Conservation (phyloP, 805 yeast genomes). For the Wickerhamomyces canadensis region DNA sequence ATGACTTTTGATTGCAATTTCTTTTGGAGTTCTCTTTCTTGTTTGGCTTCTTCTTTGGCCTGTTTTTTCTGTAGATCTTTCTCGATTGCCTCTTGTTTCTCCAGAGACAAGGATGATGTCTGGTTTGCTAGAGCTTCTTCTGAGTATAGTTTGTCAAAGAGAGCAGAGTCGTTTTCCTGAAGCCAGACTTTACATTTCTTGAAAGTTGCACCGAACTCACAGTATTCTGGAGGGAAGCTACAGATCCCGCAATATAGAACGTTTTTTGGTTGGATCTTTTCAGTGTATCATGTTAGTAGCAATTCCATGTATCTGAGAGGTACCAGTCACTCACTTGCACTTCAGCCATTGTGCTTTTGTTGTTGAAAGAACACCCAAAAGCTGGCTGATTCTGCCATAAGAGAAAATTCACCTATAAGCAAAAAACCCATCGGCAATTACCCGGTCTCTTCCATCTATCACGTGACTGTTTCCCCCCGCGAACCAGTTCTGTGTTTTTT, state of each 20-base stretch:
- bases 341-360: no score
- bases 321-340: no score
- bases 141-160: slow-evolving; percentile 56
- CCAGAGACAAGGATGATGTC: slow-evolving; percentile 58
- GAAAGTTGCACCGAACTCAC: slow-evolving; percentile 83
- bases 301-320: no score
- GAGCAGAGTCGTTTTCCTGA: slow-evolving; percentile 47
- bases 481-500: no score
- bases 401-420: no score
- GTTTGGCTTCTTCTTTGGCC: slow-evolving; percentile 78
- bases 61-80: slow-evolving; percentile 81
- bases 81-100: slow-evolving; percentile 76
- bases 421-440: no score
- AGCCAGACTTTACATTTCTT: slow-evolving; percentile 86
- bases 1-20: slow-evolving; percentile 74
- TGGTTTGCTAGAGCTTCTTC: slow-evolving; percentile 52
- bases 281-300: no score
- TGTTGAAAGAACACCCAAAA: no score
- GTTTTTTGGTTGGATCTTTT: slow-evolving; percentile 3
- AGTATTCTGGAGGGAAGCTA: slow-evolving; percentile 81
- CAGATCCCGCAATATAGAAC: slow-evolving; percentile 75
- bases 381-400: no score
- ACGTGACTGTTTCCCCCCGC: no score
- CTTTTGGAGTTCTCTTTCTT: slow-evolving; percentile 76
- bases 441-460: no score